Evolutionary conservation across 257 asterid species (phyloP).

Genomic region (Oldenlandia corymbosa): DNA sequence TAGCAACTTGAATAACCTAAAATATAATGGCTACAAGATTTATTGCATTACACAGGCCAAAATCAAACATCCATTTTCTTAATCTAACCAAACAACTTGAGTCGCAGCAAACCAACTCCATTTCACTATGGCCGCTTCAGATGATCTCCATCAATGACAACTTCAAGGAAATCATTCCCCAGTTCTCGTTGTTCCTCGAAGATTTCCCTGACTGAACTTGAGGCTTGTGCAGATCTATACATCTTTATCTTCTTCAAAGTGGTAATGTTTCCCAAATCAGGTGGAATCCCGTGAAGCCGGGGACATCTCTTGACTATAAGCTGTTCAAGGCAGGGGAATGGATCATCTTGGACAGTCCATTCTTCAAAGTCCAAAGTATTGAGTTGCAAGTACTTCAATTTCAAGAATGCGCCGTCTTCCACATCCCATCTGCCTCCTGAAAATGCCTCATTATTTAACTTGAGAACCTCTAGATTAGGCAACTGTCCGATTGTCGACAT

Average conservation of each 20-base stretch:
- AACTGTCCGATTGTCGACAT: slow-evolving; percentile 8
- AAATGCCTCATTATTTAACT: not conserved
- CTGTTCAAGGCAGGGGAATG: slow-evolving; percentile 13
- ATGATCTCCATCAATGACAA: too few species aligned
- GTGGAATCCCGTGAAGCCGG: slow-evolving; percentile 7
- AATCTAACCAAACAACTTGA: too few species aligned
- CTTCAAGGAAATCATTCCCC: too few species aligned
- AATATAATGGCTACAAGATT: too few species aligned
- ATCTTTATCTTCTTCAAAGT: slow-evolving; percentile 4
- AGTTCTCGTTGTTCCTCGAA: not conserved
- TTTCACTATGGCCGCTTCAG: too few species aligned
- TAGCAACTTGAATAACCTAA: too few species aligned
- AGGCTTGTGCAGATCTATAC: too few species aligned
- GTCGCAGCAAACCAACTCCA: too few species aligned
- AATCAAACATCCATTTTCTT: too few species aligned
- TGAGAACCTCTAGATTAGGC: slow-evolving; percentile 11
- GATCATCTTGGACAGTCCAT: slow-evolving; percentile 2
- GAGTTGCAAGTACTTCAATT: slow-evolving; percentile 10
- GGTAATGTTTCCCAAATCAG: not conserved
- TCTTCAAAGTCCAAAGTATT: not conserved
- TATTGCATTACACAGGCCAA: too few species aligned
- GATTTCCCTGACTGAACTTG: slow-evolving; percentile 6
- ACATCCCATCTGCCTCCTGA: not conserved
- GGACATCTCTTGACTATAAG: slow-evolving; percentile 11
- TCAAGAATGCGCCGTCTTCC: not conserved